phyloP scores from a whole-genome alignment of 306 rosid genomes.

The Luffa aegyptiaca region DNA sequence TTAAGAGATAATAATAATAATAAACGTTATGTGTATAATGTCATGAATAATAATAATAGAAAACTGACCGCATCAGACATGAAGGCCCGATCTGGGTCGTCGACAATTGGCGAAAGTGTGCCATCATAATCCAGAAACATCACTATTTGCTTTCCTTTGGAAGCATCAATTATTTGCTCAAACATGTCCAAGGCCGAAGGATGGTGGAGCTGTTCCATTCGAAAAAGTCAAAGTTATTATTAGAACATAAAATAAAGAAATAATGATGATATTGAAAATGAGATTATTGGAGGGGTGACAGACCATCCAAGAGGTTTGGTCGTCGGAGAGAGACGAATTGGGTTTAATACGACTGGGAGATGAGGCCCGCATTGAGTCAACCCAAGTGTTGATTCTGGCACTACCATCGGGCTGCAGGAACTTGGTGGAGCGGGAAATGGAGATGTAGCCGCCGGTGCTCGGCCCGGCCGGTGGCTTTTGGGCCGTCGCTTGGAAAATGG shows the following conservation, averaged over 20 bases:
- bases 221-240: no score
- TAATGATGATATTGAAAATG: no score
- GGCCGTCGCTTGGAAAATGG: conserved; percentile 25
- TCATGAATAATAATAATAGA: neutral
- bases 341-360: conserved; percentile 64
- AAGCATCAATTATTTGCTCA: conserved; percentile 57
- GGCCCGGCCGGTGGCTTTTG: conserved; percentile 49
- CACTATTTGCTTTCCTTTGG: conserved; percentile 71
- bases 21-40: neutral
- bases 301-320: conserved; percentile 60
- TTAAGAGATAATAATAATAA: neutral
- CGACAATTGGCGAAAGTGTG: conserved; percentile 82
- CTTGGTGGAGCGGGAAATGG: conserved; percentile 38
- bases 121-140: conserved; percentile 93
- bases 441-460: conserved; percentile 26
- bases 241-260: no score
- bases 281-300: conserved; percentile 3
- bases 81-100: conserved; percentile 78
- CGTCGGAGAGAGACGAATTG: conserved; percentile 36
- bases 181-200: conserved; percentile 90
- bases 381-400: conserved; percentile 57
- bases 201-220: conserved; percentile 36
- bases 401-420: conserved; percentile 41
- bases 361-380: conserved; percentile 89
- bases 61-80: conserved; percentile 65